A percentile compares a stretch with the other conserved stretches of the same genome.
Evolutionary conservation across 2,329 filamentous ascomycete genomes (phyloP).

Genomic region (Fusarium sp.): DNA sequence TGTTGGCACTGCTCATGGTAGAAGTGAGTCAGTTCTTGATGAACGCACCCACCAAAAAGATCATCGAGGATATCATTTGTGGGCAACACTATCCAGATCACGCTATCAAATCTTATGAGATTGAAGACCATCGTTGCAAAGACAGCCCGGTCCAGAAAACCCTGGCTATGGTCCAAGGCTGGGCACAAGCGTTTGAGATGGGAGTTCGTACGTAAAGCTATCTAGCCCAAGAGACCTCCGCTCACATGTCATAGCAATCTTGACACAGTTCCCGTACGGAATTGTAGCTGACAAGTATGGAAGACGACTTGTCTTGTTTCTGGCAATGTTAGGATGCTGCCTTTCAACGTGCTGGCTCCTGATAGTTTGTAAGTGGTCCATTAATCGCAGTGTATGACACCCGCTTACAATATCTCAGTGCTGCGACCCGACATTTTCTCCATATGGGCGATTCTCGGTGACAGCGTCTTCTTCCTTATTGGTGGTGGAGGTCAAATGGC

Average conservation of each 20-base stretch:
- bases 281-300: constrained; percentile 62
- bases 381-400: accelerated
- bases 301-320: constrained; percentile 56
- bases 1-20: constrained; percentile 58
- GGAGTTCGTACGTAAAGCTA: constrained; percentile 56
- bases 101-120: constrained; percentile 45
- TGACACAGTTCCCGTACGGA: constrained; percentile 61
- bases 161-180: constrained; percentile 65
- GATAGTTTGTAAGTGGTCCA: constrained; percentile 48
- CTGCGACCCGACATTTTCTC: constrained; percentile 55
- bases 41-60: constrained; percentile 59
- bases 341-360: constrained; percentile 49
- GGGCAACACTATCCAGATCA: constrained; percentile 60
- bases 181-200: constrained; percentile 59
- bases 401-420: constrained; percentile 48
- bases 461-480: constrained; percentile 53
- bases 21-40: constrained; percentile 56
- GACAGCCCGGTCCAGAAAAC: constrained; percentile 61
- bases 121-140: constrained; percentile 63
- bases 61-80: constrained; percentile 68
- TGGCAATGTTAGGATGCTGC: constrained; percentile 51
- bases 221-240: neutral
- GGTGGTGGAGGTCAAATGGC: constrained; percentile 57
- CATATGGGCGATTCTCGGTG: constrained; percentile 55
- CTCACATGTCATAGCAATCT: constrained; percentile 50